Evolutionary conservation across 805 yeast species (phyloP).

Genomic region (Candida takata): DNA sequence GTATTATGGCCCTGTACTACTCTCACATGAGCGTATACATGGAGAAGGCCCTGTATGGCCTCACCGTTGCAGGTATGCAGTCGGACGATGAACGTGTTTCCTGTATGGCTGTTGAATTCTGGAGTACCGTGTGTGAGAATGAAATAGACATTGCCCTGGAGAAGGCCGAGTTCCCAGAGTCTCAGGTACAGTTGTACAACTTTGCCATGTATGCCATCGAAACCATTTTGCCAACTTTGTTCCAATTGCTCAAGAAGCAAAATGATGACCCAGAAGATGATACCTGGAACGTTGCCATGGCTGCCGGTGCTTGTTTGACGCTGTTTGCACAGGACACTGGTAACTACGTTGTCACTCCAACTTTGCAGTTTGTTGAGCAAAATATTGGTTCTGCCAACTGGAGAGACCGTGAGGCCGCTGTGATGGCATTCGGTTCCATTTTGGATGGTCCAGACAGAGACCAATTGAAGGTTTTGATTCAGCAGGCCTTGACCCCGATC

Average conservation of each 20-base stretch:
- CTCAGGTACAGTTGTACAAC: constrained; percentile 51
- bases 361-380: constrained; percentile 74
- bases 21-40: constrained; percentile 86
- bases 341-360: constrained; percentile 77
- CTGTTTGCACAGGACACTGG: constrained; percentile 89
- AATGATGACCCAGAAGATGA: constrained; percentile 93
- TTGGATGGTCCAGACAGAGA: constrained; percentile 87
- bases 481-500: constrained; percentile 79
- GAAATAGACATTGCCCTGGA: constrained; percentile 76
- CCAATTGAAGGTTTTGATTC: constrained; percentile 59
- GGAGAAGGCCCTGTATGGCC: constrained; percentile 91
- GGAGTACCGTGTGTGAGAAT: constrained; percentile 99
- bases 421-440: constrained; percentile 97
- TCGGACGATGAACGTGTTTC: constrained; percentile 77
- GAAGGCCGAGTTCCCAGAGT: constrained; percentile 52
- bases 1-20: constrained; percentile 86
- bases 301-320: constrained; percentile 96
- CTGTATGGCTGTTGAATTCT: constrained; percentile 97
- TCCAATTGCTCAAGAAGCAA: constrained; percentile 75
- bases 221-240: constrained; percentile 82
- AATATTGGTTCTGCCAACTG: constrained; percentile 59
- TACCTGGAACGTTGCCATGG: constrained; percentile 97
- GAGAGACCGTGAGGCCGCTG: constrained; percentile 94
- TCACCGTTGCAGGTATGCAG: constrained; percentile 90
- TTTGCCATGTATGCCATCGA: constrained; percentile 80